Evolutionary conservation across 2,329 filamentous ascomycete genomes (phyloP), one percentile per base, ranked within the genome.

Genomic region (Aureobasidium vineae): DNA sequence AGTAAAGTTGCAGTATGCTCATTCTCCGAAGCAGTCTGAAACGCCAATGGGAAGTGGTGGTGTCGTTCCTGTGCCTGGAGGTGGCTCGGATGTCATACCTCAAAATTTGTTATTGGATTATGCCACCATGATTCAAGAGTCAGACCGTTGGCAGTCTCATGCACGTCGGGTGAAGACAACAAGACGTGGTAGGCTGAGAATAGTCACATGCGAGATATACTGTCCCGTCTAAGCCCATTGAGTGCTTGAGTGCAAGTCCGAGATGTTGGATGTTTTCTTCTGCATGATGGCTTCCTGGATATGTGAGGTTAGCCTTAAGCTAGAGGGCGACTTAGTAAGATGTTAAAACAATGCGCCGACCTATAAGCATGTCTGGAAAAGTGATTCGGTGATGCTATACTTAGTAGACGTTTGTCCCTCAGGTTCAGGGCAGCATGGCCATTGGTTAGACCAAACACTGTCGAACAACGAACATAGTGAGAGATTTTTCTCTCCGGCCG

Each of bases 321-420:
- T 43, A 43, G 23, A 45, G 21, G 52, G 11, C 15, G 7, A 43
- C 54, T 59, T 41, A 45, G 54, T 59, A 59, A 59, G 54, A 59
- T 26, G 54, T 11, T n/a, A 8, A 21, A n/a, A 43, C 23, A 16
- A 31, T 15, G 23, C 54, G 36, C 28, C 38, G 3, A 13, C 21
- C 52, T 56, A 40, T 56, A 56, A 56, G 36, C 36, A 26, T 36
- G n/a, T 19, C 10, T 41, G 36, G 13, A 36, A 1, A 19, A 23
- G 4, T 15, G 21, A 56, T 5, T 10, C 19, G 23, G 33, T 21
- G 15, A 19, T 40, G 36, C 21, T 41, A 40, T 15, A 38, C 13
- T 26, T 36, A 5, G 49, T 23, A 2, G 6, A 56, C 11, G n/a
- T 26, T 33, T 21, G 1, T 15, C 26, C 15, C 1, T 2, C 6